phyloP scores from a whole-genome alignment of 1,139 yeast genomes.

The Yamadazyma songkhlaensis region DNA sequence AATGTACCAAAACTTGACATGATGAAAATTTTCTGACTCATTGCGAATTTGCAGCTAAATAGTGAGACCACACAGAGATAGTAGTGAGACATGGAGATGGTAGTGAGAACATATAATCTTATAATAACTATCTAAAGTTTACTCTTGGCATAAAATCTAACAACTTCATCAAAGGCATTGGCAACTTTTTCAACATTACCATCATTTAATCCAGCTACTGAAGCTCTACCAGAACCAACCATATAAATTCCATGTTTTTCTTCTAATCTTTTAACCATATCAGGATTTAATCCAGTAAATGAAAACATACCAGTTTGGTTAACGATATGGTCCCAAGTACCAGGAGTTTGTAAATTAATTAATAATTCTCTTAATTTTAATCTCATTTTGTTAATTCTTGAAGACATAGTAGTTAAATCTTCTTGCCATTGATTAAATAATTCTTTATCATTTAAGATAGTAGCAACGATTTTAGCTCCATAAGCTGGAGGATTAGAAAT shows the following conservation, averaged over 20 bases:
- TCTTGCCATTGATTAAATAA: slow-evolving; percentile 78
- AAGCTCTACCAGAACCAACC: slow-evolving; percentile 85
- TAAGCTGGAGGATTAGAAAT: slow-evolving; percentile 94
- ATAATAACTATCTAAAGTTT: slow-evolving; percentile 26
- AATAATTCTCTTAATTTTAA: slow-evolving; percentile 58
- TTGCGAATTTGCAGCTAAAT: not conserved
- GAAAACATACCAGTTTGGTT: slow-evolving; percentile 97
- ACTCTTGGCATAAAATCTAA: slow-evolving; percentile 37
- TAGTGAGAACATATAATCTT: not conserved
- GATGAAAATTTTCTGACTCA: slow-evolving; percentile 6
- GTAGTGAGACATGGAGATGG: not conserved
- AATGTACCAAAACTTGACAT: slow-evolving; percentile 48
- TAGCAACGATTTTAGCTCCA: slow-evolving; percentile 90
- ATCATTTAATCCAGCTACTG: slow-evolving; percentile 90
- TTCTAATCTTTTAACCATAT: slow-evolving; percentile 80
- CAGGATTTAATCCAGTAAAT: slow-evolving; percentile 79
- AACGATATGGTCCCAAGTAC: slow-evolving; percentile 91
- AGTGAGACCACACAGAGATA: not conserved
- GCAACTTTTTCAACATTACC: slow-evolving; percentile 80
- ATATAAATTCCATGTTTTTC: slow-evolving; percentile 73
- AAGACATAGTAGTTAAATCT: slow-evolving; percentile 86
- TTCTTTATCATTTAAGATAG: slow-evolving; percentile 62
- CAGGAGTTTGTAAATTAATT: slow-evolving; percentile 70
- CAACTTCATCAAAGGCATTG: slow-evolving; percentile 77
- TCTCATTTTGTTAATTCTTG: slow-evolving; percentile 81